Evolutionary conservation across 148 eudicot genomes (phyloP), one percentile per base, ranked within the genome.

Genomic region (Limonium bicolor): DNA sequence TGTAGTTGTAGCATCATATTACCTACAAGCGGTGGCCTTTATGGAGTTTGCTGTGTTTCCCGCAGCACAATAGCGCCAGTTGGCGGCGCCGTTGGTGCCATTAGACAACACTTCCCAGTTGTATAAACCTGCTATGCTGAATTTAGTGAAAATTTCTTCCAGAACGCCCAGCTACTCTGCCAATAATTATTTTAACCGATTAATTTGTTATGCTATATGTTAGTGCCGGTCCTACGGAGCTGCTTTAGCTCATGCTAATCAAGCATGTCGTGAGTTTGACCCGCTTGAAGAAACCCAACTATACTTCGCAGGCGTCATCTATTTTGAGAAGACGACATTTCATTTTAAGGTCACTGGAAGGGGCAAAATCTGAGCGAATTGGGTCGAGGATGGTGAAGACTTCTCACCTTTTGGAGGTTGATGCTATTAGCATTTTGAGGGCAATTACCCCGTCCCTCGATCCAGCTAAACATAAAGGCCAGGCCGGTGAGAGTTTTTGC

Each of bases 371-470:
- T 28, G 51, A 45, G 42, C 58, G 36, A 41, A 54, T 40, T 43
- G 45, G 17, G 40, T n/a, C 69, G 36, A 65, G 48, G 41, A 69
- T 61, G 69, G n/a, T n/a, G n/a, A n/a, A n/a, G n/a, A 51, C 39
- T 23, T 53, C 54, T 43, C 45, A 46, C n/a, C 47, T 48, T 27
- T 46, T 73, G 25, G 95, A 84, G 52, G 81, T 56, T 51, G 93
- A 84, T 49, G 73, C 84, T 41, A 20, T 69, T 26, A 54, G 55
- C 36, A 54, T 80, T 48, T 52, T 90, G 55, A 80, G 71, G 62
- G 62, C 74, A 52, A 84, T 90, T 25, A 75, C 93, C 63, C 93
- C 80, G 25, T 12, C 60, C 18, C 85, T 90, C 36, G 82, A 80
- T 34, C 61, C 52, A 29, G 48, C 68, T 30, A 67, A 69, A 64